These are phyloP conservation scores for Saccharomycopsis sp. DNA, from an alignment of 805 yeast genomes.

Conservation along the genomic window DNA sequence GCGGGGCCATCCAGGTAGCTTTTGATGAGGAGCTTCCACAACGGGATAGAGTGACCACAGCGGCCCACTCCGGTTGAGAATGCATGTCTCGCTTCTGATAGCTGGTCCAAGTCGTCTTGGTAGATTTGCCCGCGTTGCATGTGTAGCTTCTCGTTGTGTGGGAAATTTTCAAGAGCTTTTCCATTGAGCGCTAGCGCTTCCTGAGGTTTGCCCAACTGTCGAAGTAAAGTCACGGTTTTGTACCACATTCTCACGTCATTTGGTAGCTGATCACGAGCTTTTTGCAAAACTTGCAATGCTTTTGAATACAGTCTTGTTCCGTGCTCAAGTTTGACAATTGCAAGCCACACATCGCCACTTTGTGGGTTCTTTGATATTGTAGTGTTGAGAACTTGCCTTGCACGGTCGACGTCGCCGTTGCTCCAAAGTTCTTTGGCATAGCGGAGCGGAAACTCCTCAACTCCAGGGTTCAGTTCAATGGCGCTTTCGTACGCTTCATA, in stretches of 20 bases:
- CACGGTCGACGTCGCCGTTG: conserved; percentile 38
- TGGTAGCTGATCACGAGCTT: conserved; percentile 31
- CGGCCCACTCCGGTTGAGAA: conserved; percentile 40
- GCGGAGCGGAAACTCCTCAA: conserved; percentile 49
- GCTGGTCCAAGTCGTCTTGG: conserved; percentile 25
- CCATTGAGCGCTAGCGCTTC: conserved; percentile 35
- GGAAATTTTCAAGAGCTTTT: conserved; percentile 41
- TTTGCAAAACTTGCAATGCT: conserved; percentile 32
- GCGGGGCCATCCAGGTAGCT: too few relatives aligned
- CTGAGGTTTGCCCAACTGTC: conserved; percentile 31
- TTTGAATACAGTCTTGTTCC: conserved; percentile 30
- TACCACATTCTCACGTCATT: conserved; percentile 46
- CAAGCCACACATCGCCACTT: conserved; percentile 56
- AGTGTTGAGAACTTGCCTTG: conserved; percentile 43
- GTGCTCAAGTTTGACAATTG: conserved; percentile 57
- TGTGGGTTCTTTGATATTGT: conserved; percentile 38
- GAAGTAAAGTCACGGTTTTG: conserved; percentile 45
- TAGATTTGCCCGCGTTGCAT: conserved; percentile 56
- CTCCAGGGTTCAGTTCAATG: conserved; percentile 38
- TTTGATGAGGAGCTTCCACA: conserved; percentile 44
- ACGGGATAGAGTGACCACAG: conserved; percentile 33
- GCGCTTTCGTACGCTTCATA: conserved; percentile 46
- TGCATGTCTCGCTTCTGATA: conserved; percentile 39
- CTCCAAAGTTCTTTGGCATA: conserved; percentile 66
- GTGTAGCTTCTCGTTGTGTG: conserved; percentile 43